Evolutionary conservation across 495 filamentous ascomycete species (phyloP), one percentile per base, ranked within the genome.

Genomic region (Daldinia decipiens): DNA sequence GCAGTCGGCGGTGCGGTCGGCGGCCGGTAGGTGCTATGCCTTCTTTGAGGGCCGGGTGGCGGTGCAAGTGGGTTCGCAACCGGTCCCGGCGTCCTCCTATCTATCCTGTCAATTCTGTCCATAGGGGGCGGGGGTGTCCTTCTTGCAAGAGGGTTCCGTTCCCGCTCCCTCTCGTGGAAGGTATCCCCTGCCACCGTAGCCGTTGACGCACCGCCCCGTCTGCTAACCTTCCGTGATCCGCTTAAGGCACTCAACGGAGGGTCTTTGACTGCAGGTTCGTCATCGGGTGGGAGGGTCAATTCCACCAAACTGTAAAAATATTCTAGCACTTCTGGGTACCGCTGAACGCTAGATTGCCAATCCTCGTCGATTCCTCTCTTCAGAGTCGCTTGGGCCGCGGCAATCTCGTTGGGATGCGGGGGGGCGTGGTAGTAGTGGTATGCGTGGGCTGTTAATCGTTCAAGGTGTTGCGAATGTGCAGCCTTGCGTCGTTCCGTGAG

Each of bases 361-460:
- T 93, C 90, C 38, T 90, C 89, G 73, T 92, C 89, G 76, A 92
- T 89, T 68, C 88, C 90, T 39, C 85, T 81, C 76, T 90, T 89
- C 59, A 91, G 83, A 67, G 83, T 80, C 7, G 82, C 80, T 69
- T 91, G 83, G 26, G 87, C 88, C 32, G 83, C 82, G 24, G 82
- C 78, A 32, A 92, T 82, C 74, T 91, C 83, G 69, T 78, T 83
- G 12, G 85, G 86, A 62, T 87, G 85, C 39, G 86, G 86, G 24
- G 80, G 81, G 1, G 82, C 78, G 67, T 80, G 79, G 76, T 84
- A 88, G 74, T 84, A 85, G 77, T 88, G 87, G 50, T 86, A 83
- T 54, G 83, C 81, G 72, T 88, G 86, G 47, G 85, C 82, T 12
- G 80, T 85, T 57, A 92, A 82, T 43, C 84, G 84, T 51, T 85